Evolutionary conservation across 106 monocot genomes (phyloP).

Genomic region (Dactylorhiza incarnata): DNA sequence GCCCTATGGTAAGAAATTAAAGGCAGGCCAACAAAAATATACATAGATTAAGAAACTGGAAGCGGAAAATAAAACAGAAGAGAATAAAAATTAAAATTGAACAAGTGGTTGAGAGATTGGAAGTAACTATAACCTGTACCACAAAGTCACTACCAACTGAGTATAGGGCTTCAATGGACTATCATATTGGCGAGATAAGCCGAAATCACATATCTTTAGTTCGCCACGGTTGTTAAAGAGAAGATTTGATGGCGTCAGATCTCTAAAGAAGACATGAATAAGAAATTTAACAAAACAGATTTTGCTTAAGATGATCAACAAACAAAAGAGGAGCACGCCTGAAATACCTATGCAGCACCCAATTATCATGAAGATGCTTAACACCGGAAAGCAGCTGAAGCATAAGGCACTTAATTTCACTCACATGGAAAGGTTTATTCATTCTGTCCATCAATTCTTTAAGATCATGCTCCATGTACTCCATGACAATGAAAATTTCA

Average conservation of each 20-base stretch:
- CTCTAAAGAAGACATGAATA: slow-evolving; percentile 26
- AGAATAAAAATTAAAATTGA: neutral
- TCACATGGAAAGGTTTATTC: slow-evolving; percentile 71
- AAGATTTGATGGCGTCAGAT: slow-evolving; percentile 78
- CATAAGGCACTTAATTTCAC: slow-evolving; percentile 77
- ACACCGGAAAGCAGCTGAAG: slow-evolving; percentile 60
- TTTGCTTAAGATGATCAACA: too few relatives aligned
- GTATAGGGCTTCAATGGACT: slow-evolving; percentile 79
- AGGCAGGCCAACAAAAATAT: neutral
- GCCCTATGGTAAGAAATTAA: slow-evolving; percentile 34
- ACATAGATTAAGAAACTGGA: neutral
- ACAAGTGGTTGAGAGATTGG: neutral
- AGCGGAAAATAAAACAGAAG: neutral
- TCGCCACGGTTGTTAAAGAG: slow-evolving; percentile 68
- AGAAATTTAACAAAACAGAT: neutral
- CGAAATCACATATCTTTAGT: slow-evolving; percentile 85
- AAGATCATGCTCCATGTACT: slow-evolving; percentile 81
- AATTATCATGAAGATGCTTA: slow-evolving; percentile 70
- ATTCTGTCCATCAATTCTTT: slow-evolving; percentile 64
- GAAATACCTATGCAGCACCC: slow-evolving; percentile 72
- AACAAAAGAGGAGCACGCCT: neutral
- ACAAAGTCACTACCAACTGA: slow-evolving; percentile 67
- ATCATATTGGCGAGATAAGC: slow-evolving; percentile 70
- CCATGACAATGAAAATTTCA: slow-evolving; percentile 76
- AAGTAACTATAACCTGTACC: slow-evolving; percentile 56